A percentile compares a stretch with the other conserved stretches of the same genome.
phyloP scores from a whole-genome alignment of 768 basidiomycete genomes.

The Dioszegia aurantiaca region DNA sequence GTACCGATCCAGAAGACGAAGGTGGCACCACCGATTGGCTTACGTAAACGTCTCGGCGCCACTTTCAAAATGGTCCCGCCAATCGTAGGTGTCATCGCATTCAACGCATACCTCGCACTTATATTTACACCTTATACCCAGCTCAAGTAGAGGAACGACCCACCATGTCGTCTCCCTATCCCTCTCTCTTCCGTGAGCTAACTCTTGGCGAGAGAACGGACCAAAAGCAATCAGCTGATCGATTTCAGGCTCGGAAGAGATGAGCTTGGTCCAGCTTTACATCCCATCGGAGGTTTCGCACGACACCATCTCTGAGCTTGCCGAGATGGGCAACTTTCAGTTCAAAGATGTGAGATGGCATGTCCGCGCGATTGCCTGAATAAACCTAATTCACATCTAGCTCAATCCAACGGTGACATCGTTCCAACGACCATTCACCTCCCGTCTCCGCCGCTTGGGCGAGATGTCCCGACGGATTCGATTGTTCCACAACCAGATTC shows the following conservation, averaged over 20 bases:
- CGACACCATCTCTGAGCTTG: slow-evolving; percentile 91
- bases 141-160: background rate
- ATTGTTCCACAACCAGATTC: slow-evolving; percentile 81
- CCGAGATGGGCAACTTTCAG: slow-evolving; percentile 90
- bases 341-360: slow-evolving; percentile 83
- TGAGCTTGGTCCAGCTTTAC: slow-evolving; percentile 96
- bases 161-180: slow-evolving; percentile 73
- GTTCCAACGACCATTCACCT: slow-evolving; percentile 97
- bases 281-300: slow-evolving; percentile 97
- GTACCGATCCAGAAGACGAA: too few relatives aligned
- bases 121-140: background rate
- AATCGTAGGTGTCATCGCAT: too few relatives aligned
- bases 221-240: background rate
- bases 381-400: slow-evolving; percentile 57
- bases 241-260: slow-evolving; percentile 81
- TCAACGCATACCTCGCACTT: too few relatives aligned
- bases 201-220: background rate
- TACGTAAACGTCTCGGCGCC: too few relatives aligned
- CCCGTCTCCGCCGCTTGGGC: slow-evolving; percentile 89
- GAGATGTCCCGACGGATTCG: slow-evolving; percentile 93
- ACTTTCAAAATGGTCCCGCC: too few relatives aligned
- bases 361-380: background rate
- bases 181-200: slow-evolving; percentile 76
- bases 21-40: too few relatives aligned
- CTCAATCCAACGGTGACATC: slow-evolving; percentile 92